Evolutionary conservation across 495 filamentous ascomycete species (phyloP).

Genomic region (Cercophora newfieldiana): DNA sequence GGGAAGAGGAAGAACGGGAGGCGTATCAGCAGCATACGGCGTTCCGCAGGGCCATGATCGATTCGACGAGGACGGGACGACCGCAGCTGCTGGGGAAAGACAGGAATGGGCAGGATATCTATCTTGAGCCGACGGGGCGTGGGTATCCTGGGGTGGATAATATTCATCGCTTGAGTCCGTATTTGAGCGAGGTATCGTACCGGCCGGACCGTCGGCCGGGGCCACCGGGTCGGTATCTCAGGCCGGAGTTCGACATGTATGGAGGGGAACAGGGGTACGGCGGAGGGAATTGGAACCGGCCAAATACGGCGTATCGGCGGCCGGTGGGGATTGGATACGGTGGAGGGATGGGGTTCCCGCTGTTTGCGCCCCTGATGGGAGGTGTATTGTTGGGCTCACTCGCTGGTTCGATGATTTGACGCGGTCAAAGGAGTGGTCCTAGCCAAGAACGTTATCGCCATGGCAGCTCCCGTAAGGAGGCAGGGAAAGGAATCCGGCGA

Average conservation of each 20-base stretch:
- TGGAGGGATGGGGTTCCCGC: not conserved
- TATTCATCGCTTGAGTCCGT: constrained; percentile 24
- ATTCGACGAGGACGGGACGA: constrained; percentile 22
- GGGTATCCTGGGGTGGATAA: constrained; percentile 24
- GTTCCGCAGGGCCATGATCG: constrained; percentile 22
- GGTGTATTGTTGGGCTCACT: constrained; percentile 5
- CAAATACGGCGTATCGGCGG: constrained; percentile 3
- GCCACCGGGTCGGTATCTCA: constrained; percentile 23
- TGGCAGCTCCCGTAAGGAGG: constrained; percentile 10
- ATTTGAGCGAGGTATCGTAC: constrained; percentile 29
- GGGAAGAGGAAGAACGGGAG: constrained; percentile 22
- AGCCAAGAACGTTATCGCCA: constrained; percentile 9
- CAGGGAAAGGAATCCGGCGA: not conserved
- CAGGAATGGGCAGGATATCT: constrained; percentile 22
- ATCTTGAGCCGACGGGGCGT: constrained; percentile 28
- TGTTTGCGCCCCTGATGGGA: constrained; percentile 8
- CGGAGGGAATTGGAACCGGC: not conserved
- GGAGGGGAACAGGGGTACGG: not conserved
- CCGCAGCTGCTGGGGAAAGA: constrained; percentile 26
- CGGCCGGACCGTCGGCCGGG: constrained; percentile 1
- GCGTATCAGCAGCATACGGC: constrained; percentile 30
- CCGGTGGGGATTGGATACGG: constrained; percentile 10
- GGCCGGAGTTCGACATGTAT: constrained; percentile 28
- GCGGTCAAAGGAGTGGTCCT: constrained; percentile 13
- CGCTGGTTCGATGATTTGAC: not conserved